These are phyloP conservation scores for Seiridium unicorne DNA, from an alignment of 2,329 filamentous ascomycete species.

Conservation along the genomic window DNA sequence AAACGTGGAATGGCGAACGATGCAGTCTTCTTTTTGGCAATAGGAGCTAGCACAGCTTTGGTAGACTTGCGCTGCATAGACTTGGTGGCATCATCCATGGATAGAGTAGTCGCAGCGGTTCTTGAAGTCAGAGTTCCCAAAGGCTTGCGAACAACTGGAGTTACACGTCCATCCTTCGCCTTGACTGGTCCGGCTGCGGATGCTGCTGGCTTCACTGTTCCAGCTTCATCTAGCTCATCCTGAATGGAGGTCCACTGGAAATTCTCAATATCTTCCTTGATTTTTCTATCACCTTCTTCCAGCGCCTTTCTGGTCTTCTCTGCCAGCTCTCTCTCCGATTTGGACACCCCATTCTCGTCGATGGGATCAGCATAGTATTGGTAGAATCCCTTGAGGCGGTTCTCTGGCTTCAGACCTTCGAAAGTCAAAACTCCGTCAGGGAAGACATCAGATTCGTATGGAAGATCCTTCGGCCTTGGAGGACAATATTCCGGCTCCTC, in stretches of 20 bases:
- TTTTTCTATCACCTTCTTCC: constrained; percentile 62
- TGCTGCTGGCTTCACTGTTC: constrained; percentile 27
- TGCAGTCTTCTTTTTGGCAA: constrained; percentile 20
- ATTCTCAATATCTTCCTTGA: constrained; percentile 64
- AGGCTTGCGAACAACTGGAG: constrained; percentile 18
- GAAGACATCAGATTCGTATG: constrained; percentile 69
- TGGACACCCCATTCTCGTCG: constrained; percentile 66
- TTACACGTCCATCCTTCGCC: neutral
- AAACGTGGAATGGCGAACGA: constrained; percentile 26
- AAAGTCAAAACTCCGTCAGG: constrained; percentile 56
- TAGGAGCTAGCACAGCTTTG: constrained; percentile 19
- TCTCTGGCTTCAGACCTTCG: constrained; percentile 55
- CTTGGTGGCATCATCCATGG: constrained; percentile 36
- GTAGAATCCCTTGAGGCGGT: constrained; percentile 61
- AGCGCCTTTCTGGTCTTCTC: constrained; percentile 48
- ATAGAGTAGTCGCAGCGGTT: constrained; percentile 52
- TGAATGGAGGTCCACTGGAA: constrained; percentile 56
- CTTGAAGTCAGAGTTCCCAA: constrained; percentile 55
- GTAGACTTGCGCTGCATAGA: constrained; percentile 26
- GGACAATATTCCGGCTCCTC: constrained; percentile 90
- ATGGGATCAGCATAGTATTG: constrained; percentile 60
- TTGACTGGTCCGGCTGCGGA: constrained; percentile 12
- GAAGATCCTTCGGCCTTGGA: constrained; percentile 64
- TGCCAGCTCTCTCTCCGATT: constrained; percentile 59
- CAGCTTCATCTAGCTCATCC: constrained; percentile 36